Conservation (phyloP, 116 monocot genomes). For the Papilionanthe hybrid region DNA sequence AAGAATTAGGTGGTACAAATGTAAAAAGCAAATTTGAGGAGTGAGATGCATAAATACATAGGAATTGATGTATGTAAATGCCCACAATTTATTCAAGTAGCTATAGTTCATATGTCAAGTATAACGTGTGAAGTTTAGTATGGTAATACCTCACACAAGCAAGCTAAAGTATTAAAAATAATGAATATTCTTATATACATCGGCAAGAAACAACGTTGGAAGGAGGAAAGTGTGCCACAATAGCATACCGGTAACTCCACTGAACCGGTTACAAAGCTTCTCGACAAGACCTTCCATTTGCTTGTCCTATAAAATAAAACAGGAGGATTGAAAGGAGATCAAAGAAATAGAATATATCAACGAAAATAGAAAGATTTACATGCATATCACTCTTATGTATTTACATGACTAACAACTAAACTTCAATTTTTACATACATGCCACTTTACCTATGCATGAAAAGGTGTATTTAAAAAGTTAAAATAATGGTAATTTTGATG, state of each 20-base stretch:
- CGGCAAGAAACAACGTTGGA: neutral
- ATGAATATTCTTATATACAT: neutral
- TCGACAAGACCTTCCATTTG: conserved; percentile 99
- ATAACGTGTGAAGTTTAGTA: neutral
- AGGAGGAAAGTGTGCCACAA: conserved; percentile 1
- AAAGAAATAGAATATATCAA: conserved; percentile 2
- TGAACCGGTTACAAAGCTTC: conserved; percentile 94
- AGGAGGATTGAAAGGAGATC: conserved; percentile 2
- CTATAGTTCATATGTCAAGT: neutral
- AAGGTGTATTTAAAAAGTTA: too few species aligned
- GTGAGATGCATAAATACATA: too few species aligned
- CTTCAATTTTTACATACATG: too few species aligned
- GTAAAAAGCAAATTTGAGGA: too few species aligned
- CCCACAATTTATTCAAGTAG: neutral
- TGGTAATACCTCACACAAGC: neutral
- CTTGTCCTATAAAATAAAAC: conserved; percentile 59
- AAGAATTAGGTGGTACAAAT: too few species aligned
- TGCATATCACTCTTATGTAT: too few species aligned
- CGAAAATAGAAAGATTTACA: too few species aligned
- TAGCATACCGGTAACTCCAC: conserved; percentile 68
- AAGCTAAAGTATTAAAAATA: neutral
- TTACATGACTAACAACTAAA: too few species aligned
- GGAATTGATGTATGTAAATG: too few species aligned
- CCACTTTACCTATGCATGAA: too few species aligned
- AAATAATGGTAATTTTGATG: too few species aligned